Percentiles rank a stretch among this genome's conserved stretches.
Conservation (phyloP, 2,329 filamentous ascomycete genomes). For the Mycosphaerella arachidis region DNA sequence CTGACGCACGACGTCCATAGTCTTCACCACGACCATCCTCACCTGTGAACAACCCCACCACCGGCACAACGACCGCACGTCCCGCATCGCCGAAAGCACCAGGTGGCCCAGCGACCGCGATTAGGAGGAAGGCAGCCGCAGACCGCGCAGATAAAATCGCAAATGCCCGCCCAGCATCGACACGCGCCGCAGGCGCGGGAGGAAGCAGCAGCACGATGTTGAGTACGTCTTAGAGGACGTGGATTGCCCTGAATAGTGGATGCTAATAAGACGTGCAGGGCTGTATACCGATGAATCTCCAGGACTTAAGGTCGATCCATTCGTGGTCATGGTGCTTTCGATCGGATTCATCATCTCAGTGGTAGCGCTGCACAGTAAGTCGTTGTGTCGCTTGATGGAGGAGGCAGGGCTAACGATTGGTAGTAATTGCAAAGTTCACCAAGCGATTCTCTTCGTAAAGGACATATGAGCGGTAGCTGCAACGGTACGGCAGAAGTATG, state of each 20-base stretch:
- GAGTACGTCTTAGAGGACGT: constrained; percentile 54
- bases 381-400: neutral
- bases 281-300: constrained; percentile 98
- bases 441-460: constrained; percentile 67
- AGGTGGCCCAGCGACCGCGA: constrained; percentile 89
- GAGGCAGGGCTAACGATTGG: constrained; percentile 17
- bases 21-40: constrained; percentile 35
- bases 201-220: constrained; percentile 98
- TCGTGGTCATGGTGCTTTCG: constrained; percentile 92
- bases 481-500: constrained; percentile 7
- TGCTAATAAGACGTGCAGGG: constrained; percentile 46
- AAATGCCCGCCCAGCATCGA: constrained; percentile 88
- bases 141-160: constrained; percentile 97
- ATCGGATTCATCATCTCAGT: constrained; percentile 99
- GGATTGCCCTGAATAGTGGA: neutral
- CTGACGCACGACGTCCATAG: constrained; percentile 14
- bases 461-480: neutral
- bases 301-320: constrained; percentile 94
- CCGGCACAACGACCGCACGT: constrained; percentile 67
- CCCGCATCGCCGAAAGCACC: constrained; percentile 84
- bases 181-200: constrained; percentile 86
- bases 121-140: constrained; percentile 89
- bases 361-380: constrained; percentile 91
- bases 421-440: constrained; percentile 93
- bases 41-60: constrained; percentile 50